A percentile compares a stretch with the other conserved stretches of the same genome.
Conservation (phyloP, 2,329 filamentous ascomycete species). For the Macrophomina pseudophaseolina region DNA sequence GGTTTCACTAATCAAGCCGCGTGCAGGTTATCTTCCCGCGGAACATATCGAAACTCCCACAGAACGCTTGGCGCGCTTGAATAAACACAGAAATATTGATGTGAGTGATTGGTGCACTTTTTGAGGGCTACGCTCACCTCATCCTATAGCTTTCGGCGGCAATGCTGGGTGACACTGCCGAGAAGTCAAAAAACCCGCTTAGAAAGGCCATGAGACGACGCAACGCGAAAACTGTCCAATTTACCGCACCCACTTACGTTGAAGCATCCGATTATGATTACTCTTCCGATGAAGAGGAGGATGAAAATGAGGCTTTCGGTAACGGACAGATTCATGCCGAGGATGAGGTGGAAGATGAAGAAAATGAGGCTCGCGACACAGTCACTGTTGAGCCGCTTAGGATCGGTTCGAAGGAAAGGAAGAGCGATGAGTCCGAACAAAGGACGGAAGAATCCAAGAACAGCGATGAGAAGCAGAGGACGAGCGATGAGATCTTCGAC, state of each 20-base stretch:
- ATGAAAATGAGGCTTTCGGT: slow-evolving; percentile 41
- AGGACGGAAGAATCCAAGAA: slow-evolving; percentile 48
- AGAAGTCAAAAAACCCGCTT: slow-evolving; percentile 81
- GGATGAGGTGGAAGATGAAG: slow-evolving; percentile 41
- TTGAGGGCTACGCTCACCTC: slow-evolving; percentile 27
- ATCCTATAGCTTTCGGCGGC: slow-evolving; percentile 65
- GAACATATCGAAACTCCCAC: slow-evolving; percentile 99
- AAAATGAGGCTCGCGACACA: slow-evolving; percentile 37
- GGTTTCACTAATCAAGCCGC: background rate
- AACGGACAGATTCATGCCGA: slow-evolving; percentile 41
- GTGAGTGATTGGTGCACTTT: slow-evolving; percentile 57
- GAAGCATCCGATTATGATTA: slow-evolving; percentile 89
- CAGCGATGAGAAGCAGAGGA: slow-evolving; percentile 65
- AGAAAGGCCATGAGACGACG: slow-evolving; percentile 82
- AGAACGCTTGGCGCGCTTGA: slow-evolving; percentile 87
- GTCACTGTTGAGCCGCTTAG: slow-evolving; percentile 44
- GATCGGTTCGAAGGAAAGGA: slow-evolving; percentile 38
- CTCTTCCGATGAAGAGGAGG: slow-evolving; percentile 71
- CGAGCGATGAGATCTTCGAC: slow-evolving; percentile 17
- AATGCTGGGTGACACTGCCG: slow-evolving; percentile 73
- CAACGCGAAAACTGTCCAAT: slow-evolving; percentile 85
- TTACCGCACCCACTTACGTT: slow-evolving; percentile 82
- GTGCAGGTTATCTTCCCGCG: slow-evolving; percentile 85
- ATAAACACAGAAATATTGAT: slow-evolving; percentile 98
- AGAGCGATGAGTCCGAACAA: slow-evolving; percentile 34